A percentile compares a stretch with the other conserved stretches of the same genome.
Evolutionary conservation across 805 yeast genomes (phyloP).

Genomic region (Lachancea sp.): DNA sequence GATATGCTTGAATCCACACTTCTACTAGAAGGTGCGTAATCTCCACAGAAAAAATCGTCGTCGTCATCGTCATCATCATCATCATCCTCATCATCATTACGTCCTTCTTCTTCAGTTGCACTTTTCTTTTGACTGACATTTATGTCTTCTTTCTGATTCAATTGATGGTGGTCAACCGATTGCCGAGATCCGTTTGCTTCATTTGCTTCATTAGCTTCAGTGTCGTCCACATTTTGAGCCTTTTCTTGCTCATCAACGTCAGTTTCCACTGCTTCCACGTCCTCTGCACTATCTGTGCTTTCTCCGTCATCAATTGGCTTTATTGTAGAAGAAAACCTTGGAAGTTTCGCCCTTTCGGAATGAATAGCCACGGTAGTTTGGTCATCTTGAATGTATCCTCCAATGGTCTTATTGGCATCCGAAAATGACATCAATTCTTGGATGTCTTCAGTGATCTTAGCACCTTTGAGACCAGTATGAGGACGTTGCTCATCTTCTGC

Average conservation of each 20-base stretch:
- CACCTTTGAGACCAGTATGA: conserved; percentile 7
- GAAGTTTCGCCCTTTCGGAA: conserved; percentile 1
- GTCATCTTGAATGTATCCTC: conserved; percentile 8
- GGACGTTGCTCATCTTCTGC: conserved; percentile 4
- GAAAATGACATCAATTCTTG: conserved; percentile 8
- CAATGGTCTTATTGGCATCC: conserved; percentile 10
- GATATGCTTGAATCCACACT: not conserved
- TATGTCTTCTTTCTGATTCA: not conserved
- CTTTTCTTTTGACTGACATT: not conserved
- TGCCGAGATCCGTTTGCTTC: not conserved
- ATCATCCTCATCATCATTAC: not conserved
- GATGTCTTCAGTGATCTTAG: conserved; percentile 6
- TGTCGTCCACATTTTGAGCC: not conserved
- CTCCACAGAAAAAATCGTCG: conserved; percentile 9
- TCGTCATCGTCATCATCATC: conserved; percentile 7
- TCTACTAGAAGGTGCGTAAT: conserved; percentile 2
- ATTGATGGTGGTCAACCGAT: not conserved
- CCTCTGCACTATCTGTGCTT: not conserved
- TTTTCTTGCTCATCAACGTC: not conserved
- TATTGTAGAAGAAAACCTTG: conserved; percentile 8
- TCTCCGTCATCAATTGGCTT: not conserved
- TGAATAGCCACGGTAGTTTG: not conserved
- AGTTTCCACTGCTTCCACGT: not conserved
- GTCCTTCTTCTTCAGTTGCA: not conserved
- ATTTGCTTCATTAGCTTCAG: not conserved